phyloP scores from a whole-genome alignment of 345 rosid species.

The Eucalyptus sp. region DNA sequence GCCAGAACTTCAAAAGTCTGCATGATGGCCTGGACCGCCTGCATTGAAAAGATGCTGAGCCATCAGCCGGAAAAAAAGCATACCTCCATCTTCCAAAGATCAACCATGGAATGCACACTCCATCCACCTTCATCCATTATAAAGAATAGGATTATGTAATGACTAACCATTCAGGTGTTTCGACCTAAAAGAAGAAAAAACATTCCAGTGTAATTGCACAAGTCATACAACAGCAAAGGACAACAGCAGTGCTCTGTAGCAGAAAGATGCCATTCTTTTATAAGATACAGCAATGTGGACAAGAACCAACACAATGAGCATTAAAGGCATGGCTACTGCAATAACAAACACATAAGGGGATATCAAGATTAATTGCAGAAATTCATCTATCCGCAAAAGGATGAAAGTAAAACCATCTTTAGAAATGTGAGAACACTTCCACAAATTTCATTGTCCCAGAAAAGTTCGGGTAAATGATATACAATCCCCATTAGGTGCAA shows the following conservation, averaged over 20 bases:
- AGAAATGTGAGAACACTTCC: background rate
- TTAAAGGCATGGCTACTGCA: background rate
- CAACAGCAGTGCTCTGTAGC: background rate
- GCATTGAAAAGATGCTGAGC: background rate
- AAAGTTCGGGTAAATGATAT: background rate
- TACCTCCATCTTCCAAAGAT: background rate
- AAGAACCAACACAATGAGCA: background rate
- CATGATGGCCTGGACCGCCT: background rate
- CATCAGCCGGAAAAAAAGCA: background rate
- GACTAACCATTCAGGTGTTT: background rate
- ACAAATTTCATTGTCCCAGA: background rate
- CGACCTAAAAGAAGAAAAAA: background rate
- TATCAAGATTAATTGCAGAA: background rate
- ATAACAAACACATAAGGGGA: background rate
- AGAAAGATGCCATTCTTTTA: background rate
- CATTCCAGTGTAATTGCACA: background rate
- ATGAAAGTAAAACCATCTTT: background rate
- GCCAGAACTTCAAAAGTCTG: background rate
- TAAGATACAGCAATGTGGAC: background rate
- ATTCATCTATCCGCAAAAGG: background rate
- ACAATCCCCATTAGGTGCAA: background rate
- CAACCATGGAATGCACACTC: background rate
- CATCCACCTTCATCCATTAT: background rate
- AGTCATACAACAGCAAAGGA: background rate
- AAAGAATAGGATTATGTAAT: background rate